Percentiles rank a stretch among this genome's conserved stretches.
Conservation (phyloP, 2,329 filamentous ascomycete genomes). For the Ophiognomonia clavigignenti-juglandacearum region DNA sequence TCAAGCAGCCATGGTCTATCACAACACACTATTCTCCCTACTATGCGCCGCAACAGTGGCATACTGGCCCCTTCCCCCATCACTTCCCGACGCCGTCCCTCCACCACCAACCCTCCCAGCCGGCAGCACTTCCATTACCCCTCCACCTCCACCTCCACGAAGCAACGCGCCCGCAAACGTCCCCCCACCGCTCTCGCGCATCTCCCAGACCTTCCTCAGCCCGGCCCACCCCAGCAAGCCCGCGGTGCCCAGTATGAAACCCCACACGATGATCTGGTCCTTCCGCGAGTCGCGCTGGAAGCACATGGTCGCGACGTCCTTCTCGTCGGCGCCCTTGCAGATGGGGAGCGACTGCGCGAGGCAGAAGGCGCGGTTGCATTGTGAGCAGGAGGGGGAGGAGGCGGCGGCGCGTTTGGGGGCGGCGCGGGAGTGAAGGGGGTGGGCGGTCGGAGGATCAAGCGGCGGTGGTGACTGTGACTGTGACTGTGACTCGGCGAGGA, state of each 20-base stretch:
- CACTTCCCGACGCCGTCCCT: neutral
- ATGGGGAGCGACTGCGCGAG: constrained; percentile 55
- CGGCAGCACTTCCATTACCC: too few relatives aligned
- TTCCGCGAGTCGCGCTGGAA: constrained; percentile 65
- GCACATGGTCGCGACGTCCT: constrained; percentile 57
- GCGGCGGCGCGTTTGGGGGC: constrained; percentile 28
- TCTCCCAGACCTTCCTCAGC: constrained; percentile 42
- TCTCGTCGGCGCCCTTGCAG: constrained; percentile 57
- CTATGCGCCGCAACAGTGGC: constrained; percentile 19
- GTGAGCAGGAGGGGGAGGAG: constrained; percentile 45
- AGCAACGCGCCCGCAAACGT: too few relatives aligned
- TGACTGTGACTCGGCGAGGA: constrained; percentile 15
- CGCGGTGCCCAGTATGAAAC: constrained; percentile 54
- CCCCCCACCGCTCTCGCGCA: too few relatives aligned
- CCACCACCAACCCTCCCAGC: neutral
- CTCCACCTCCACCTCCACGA: too few relatives aligned
- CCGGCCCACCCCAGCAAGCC: constrained; percentile 58
- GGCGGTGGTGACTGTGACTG: constrained; percentile 12
- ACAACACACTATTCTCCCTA: constrained; percentile 9
- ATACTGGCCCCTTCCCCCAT: constrained; percentile 23
- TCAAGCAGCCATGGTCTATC: neutral
- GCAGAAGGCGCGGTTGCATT: constrained; percentile 63
- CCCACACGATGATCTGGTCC: constrained; percentile 62
- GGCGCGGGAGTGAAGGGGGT: neutral
- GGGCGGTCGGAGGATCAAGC: constrained; percentile 17